These are phyloP conservation scores for Sporothrix pseudoabietina DNA, from an alignment of 2,329 filamentous ascomycete genomes.

Conservation along the genomic window DNA sequence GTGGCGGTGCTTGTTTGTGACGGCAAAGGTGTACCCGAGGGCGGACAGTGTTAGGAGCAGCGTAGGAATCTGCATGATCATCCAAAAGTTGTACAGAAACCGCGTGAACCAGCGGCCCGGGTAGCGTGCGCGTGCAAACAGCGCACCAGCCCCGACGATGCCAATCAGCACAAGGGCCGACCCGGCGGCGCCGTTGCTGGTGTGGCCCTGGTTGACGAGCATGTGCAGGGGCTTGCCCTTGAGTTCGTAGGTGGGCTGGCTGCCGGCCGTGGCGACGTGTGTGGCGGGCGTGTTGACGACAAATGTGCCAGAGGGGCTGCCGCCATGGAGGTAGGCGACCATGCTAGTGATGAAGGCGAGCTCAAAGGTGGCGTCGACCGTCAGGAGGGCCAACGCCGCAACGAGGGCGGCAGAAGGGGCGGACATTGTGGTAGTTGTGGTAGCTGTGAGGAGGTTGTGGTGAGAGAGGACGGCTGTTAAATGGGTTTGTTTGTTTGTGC, in stretches of 20 bases:
- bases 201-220: conserved; percentile 47
- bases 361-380: conserved; percentile 45
- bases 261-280: not conserved
- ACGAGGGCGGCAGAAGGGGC: conserved; percentile 30
- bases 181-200: conserved; percentile 47
- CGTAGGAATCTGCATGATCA: conserved; percentile 42
- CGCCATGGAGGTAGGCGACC: conserved; percentile 44
- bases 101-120: not conserved
- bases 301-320: conserved; percentile 38
- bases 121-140: conserved; percentile 33
- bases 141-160: conserved; percentile 41
- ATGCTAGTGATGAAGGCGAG: conserved; percentile 45
- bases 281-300: conserved; percentile 35
- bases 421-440: conserved; percentile 27
- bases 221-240: conserved; percentile 40
- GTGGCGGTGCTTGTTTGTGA: conserved; percentile 38
- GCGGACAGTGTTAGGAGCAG: conserved; percentile 44
- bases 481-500: not conserved
- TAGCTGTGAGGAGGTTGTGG: not conserved
- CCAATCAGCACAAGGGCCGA: conserved; percentile 44
- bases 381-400: conserved; percentile 41
- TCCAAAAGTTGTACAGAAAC: conserved; percentile 43
- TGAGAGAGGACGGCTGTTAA: not conserved
- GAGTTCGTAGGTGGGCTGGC: conserved; percentile 37
- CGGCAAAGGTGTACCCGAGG: conserved; percentile 44